phyloP scores from a whole-genome alignment of 148 eudicot species.

The Vaccinium vitisidaea region DNA sequence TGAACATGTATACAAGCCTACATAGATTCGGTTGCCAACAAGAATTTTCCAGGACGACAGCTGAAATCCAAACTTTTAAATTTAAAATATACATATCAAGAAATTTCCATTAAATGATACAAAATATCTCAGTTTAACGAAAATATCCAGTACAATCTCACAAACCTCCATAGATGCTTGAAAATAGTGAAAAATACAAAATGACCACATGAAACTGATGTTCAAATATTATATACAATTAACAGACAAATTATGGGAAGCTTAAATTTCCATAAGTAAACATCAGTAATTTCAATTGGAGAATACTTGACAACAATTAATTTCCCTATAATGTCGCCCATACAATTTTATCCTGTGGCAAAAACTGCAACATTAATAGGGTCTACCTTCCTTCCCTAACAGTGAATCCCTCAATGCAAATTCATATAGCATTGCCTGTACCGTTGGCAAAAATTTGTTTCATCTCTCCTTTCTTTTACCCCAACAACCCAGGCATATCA shows the following conservation, averaged over 20 bases:
- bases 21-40: not conserved
- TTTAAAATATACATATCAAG: not conserved
- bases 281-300: not conserved
- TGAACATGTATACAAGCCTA: not conserved
- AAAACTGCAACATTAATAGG: not conserved
- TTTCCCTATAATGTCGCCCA: not conserved
- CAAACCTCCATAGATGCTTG: not conserved
- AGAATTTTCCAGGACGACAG: not conserved
- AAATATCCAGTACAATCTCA: not conserved
- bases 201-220: not conserved
- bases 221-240: not conserved
- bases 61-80: not conserved
- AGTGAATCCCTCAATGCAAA: not conserved
- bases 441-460: not conserved
- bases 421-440: not conserved
- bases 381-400: not conserved
- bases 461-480: not conserved
- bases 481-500: not conserved
- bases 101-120: not conserved
- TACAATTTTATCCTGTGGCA: not conserved
- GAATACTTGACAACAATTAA: not conserved
- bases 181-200: not conserved
- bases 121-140: not conserved
- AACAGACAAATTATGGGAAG: not conserved
- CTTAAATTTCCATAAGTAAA: not conserved